phyloP scores from a whole-genome alignment of 176 grass and related monocot species.

The Carex kokanica region DNA sequence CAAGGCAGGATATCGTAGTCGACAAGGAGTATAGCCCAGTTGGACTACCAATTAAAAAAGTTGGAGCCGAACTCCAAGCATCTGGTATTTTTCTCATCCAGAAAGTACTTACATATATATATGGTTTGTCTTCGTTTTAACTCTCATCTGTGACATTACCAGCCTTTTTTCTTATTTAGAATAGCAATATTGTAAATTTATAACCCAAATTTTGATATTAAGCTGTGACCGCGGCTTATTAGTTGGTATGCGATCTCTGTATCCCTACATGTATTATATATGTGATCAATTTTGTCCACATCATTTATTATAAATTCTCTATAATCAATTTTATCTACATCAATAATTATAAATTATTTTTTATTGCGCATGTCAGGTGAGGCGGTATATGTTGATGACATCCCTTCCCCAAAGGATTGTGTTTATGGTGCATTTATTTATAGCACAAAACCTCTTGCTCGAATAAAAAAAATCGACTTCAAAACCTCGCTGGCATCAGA shows the following conservation, averaged over 20 bases:
- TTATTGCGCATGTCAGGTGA: slow-evolving; percentile 24
- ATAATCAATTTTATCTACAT: not conserved
- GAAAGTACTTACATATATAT: not conserved
- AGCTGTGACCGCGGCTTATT: not conserved
- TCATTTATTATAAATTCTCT: not conserved
- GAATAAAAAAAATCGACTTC: slow-evolving; percentile 23
- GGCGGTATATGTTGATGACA: slow-evolving; percentile 36
- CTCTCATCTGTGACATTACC: not conserved
- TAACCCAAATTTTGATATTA: not conserved
- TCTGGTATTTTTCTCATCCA: slow-evolving; percentile 31
- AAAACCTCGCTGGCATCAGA: slow-evolving; percentile 23
- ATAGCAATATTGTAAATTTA: not conserved
- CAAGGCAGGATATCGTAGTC: slow-evolving; percentile 24
- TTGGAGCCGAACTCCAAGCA: slow-evolving; percentile 37
- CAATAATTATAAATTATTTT: not conserved
- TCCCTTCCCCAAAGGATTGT: slow-evolving; percentile 36
- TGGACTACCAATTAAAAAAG: slow-evolving; percentile 32
- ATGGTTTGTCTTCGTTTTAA: not conserved
- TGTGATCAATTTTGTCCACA: not conserved
- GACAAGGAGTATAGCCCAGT: slow-evolving; percentile 30
- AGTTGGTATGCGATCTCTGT: not conserved
- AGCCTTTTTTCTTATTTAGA: not conserved
- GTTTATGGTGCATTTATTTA: slow-evolving; percentile 37
- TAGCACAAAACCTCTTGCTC: slow-evolving; percentile 26
- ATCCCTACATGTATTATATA: not conserved